These are phyloP conservation scores for Parathielavia appendiculata DNA, from an alignment of 495 filamentous ascomycete species.

Conservation along the genomic window DNA sequence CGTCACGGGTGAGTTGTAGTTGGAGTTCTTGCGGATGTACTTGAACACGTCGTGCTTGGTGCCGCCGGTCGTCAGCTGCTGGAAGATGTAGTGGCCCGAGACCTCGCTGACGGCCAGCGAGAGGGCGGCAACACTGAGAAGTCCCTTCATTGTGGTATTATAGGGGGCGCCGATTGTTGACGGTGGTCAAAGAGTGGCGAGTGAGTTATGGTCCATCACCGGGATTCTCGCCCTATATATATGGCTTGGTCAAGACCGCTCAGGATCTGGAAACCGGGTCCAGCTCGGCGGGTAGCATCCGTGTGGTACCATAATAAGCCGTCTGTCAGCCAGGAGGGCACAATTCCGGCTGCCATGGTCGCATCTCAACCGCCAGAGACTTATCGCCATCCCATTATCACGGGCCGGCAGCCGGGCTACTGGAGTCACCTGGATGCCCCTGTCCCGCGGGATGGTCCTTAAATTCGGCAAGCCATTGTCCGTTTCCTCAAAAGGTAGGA, in stretches of 20 bases:
- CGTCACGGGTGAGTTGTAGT: slow-evolving; percentile 58
- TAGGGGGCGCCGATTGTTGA: background rate
- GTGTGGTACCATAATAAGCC: too few species aligned
- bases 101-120: slow-evolving; percentile 37
- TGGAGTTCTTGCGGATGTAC: slow-evolving; percentile 52
- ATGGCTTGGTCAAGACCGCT: background rate
- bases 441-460: background rate
- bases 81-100: slow-evolving; percentile 50
- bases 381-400: background rate
- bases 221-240: background rate
- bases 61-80: slow-evolving; percentile 42
- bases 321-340: slow-evolving; percentile 1
- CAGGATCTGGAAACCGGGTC: background rate
- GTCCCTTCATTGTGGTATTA: slow-evolving; percentile 36
- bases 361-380: background rate
- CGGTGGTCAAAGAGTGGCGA: background rate
- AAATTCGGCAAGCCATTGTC: slow-evolving; percentile 10
- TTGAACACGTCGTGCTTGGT: slow-evolving; percentile 42
- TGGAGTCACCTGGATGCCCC: slow-evolving; percentile 8
- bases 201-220: background rate
- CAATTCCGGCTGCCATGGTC: background rate
- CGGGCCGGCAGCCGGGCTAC: slow-evolving; percentile 13
- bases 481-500: slow-evolving; percentile 15
- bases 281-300: background rate
- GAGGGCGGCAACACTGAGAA: slow-evolving; percentile 30